Base-by-base conservation (phyloP, 2,329 filamentous ascomycete genomes). In the Nectriaceae sp. region DNA sequence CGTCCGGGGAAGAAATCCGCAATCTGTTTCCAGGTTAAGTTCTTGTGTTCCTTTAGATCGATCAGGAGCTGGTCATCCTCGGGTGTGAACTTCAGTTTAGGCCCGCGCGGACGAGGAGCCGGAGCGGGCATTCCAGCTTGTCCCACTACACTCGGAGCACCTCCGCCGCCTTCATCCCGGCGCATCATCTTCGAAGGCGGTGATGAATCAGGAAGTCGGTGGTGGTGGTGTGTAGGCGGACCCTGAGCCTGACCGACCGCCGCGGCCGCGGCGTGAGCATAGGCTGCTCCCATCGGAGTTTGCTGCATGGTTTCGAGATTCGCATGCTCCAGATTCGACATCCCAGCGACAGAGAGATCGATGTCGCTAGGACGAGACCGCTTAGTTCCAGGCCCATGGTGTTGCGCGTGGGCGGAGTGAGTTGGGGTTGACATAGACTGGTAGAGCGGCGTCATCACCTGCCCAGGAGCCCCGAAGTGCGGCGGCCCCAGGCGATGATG, bases 11-110 rank as follows among this genome's bases (percentile, higher is more conserved):
- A 97, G 72, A 96, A 96, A 65, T 96, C 92, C 47, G 91, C 90
- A 64, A 97, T 97, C 75, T 97, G 92, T 72, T 96, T 96, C 92
- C 92, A 97, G 4, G 92, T 96, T 65, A 97, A 76, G 65, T 90
- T 92, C 70, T 94, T 95, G 64, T 94, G 92, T 71, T 97, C 92
- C 70, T 97, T 97, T 53, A 97, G 75, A 65, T 96, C 89, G 47
- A 96, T 86, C 45, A 97, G 77, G 40, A 96, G 75, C 58, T 89
- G 85, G 69, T 97, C 92, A 66, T 97, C 92, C 68, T 96, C 91
- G 10, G 89, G 85, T 1, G 91, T 96, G 65, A 97, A 97, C 70
- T 96, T 96, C 59, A 96, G 78, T 72, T 96, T 97, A 5, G 91
- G 91, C 3, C 90, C 90, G 51, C 89, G 84, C 10, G 92, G 92